phyloP scores from a whole-genome alignment of 1,139 yeast genomes.

The Nakaseomyces glabratus region DNA sequence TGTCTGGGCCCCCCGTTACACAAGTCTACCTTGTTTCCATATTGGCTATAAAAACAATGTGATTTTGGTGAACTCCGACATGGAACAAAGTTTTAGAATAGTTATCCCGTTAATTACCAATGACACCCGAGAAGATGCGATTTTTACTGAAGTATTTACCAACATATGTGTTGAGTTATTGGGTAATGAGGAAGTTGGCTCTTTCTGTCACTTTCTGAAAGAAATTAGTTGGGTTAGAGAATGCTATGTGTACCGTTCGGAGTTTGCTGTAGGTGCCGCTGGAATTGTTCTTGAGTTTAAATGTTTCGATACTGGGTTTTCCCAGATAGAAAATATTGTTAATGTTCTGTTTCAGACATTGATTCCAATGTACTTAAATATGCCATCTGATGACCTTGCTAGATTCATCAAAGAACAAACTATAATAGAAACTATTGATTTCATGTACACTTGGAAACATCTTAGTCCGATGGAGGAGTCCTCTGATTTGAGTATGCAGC shows the following conservation, averaged over 20 bases:
- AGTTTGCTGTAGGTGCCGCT: conserved; percentile 31
- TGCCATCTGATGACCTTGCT: conserved; percentile 29
- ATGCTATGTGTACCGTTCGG: conserved; percentile 36
- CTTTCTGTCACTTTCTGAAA: conserved; percentile 35
- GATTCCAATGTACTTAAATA: conserved; percentile 18
- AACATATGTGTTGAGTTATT: conserved; percentile 47
- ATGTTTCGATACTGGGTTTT: conserved; percentile 38
- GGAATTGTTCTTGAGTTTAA: conserved; percentile 40
- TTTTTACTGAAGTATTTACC: conserved; percentile 1
- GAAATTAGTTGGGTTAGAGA: conserved; percentile 31
- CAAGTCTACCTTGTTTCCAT: conserved; percentile 19
- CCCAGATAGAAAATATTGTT: conserved; percentile 30
- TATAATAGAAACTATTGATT: conserved; percentile 39
- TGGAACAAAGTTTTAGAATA: conserved; percentile 32
- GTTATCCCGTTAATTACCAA: conserved; percentile 33
- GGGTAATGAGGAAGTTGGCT: conserved; percentile 51
- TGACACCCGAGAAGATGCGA: not conserved
- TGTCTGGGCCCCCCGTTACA: conserved; percentile 19
- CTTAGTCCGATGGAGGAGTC: conserved; percentile 40
- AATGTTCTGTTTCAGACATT: conserved; percentile 28
- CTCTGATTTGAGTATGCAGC: conserved; percentile 29
- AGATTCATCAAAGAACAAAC: conserved; percentile 38
- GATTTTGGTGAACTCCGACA: conserved; percentile 28
- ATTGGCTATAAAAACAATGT: conserved; percentile 13
- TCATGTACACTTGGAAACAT: conserved; percentile 33